Evolutionary conservation across 441 rosid species (phyloP), one percentile per base, ranked within the genome.

Genomic region (Erodium moschatum): DNA sequence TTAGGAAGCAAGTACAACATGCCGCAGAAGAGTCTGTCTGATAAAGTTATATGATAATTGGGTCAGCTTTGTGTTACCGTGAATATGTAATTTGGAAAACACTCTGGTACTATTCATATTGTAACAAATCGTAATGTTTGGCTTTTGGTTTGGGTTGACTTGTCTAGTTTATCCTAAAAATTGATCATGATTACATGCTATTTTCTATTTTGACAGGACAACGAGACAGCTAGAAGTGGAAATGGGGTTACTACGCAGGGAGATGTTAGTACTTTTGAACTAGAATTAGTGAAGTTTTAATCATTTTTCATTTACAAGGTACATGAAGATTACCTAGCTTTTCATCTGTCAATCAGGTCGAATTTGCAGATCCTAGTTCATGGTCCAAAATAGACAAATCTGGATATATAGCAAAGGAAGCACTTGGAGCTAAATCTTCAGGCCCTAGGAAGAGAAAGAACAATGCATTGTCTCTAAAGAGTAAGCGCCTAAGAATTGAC

Each of bases 401-500:
- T 1, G 86, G 86, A 18, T 85, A 85, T 73, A 83, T 80, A 60
- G 91, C 95, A 13, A 91, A 88, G 77, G 97, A 89, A 77, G 83
- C 80, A 73, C 75, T 83, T 64, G 95, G 82, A 77, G 81, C 75
- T 63, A 87, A 88, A 80, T 72, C 83, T 66, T 79, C 81, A n/a
- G 71, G 78, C 66, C 67, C 81, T 19, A 81, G 82, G 78, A 95
- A 89, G 84, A 86, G 90, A 79, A 90, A 87, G 82, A 95, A 82
- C 77, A 85, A 84, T 81, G 79, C 80, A 42, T 69, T 81, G 71
- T 89, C 86, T 76, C 85, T 88, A 31, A 95, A 83, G 81, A 88
- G 86, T 74, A 95, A 92, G 82, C 96, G 94, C 56, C 85, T 81
- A 58, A 89, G 85, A 79, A 73, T 87, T 74, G 97, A 92, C 46